Conservation (phyloP, 345 rosid genomes). For the Euphorbia tirucalli region DNA sequence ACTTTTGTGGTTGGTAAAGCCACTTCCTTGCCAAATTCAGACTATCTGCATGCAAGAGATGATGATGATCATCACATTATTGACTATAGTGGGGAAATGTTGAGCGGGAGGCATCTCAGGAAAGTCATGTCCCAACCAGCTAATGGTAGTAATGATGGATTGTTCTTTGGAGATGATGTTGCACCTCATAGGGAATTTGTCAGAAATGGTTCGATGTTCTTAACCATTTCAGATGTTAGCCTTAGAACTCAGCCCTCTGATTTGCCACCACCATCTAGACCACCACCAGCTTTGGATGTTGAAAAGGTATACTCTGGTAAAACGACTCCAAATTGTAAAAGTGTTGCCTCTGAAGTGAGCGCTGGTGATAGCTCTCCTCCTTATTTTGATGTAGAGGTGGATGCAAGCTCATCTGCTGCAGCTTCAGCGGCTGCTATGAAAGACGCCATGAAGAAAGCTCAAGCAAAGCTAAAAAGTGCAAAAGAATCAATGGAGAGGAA, state of each 20-base stretch:
- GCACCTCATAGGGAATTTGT: constrained; percentile 30
- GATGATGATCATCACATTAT: constrained; percentile 28
- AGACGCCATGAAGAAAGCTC: constrained; percentile 81
- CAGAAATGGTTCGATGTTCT: constrained; percentile 47
- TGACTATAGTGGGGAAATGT: constrained; percentile 31
- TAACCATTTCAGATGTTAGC: constrained; percentile 72
- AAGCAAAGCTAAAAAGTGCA: constrained; percentile 64
- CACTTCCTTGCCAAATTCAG: constrained; percentile 28
- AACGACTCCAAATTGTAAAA: constrained; percentile 35
- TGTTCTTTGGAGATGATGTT: constrained; percentile 34
- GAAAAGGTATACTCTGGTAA: constrained; percentile 34
- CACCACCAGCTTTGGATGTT: constrained; percentile 53
- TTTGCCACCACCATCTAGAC: constrained; percentile 83
- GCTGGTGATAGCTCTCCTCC: constrained; percentile 53
- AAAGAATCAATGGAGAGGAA: constrained; percentile 69
- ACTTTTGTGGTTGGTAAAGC: constrained; percentile 56
- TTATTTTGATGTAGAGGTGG: constrained; percentile 91
- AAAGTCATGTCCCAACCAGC: constrained; percentile 44
- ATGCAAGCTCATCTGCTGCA: constrained; percentile 75
- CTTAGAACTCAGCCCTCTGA: constrained; percentile 75
- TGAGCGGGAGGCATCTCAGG: constrained; percentile 36
- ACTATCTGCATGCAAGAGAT: constrained; percentile 26
- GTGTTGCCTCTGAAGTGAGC: constrained; percentile 41
- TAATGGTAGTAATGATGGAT: constrained; percentile 23
- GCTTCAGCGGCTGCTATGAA: constrained; percentile 69